Conservation (phyloP, 1,284 basidiomycete genomes). For the Ganoderma lucidum region DNA sequence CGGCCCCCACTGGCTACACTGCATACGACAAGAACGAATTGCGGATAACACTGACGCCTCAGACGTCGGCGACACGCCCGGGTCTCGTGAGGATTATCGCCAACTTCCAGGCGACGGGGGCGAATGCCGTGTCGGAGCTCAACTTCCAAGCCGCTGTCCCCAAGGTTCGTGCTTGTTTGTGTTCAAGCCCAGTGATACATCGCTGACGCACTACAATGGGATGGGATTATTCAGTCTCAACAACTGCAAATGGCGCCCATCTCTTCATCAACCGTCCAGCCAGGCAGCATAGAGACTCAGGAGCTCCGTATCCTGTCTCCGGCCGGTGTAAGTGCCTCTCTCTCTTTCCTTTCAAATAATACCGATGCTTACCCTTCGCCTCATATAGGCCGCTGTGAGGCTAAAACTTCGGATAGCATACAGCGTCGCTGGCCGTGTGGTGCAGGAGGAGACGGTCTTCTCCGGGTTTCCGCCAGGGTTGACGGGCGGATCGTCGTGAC, state of each 20-base stretch:
- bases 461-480: constrained; percentile 86
- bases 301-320: constrained; percentile 94
- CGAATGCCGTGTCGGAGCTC: constrained; percentile 62
- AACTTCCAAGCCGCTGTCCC: constrained; percentile 99
- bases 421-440: constrained; percentile 67
- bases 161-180: constrained; percentile 64
- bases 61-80: constrained; percentile 79
- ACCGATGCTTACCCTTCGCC: background rate
- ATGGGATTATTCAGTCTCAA: constrained; percentile 74
- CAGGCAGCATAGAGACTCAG: constrained; percentile 90
- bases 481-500: constrained; percentile 50
- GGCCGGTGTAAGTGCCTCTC: constrained; percentile 72
- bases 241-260: constrained; percentile 99
- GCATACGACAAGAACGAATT: constrained; percentile 95
- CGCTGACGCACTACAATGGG: constrained; percentile 3
- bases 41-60: constrained; percentile 90
- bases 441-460: constrained; percentile 97
- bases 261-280: constrained; percentile 83
- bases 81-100: constrained; percentile 93
- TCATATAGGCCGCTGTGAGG: constrained; percentile 77
- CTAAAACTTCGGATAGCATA: constrained; percentile 89
- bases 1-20: constrained; percentile 75
- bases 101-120: constrained; percentile 79
- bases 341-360: constrained; percentile 32
- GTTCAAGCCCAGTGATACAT: too few species aligned